Evolutionary conservation across 805 yeast genomes (phyloP).

Genomic region (Candida bentonensis): DNA sequence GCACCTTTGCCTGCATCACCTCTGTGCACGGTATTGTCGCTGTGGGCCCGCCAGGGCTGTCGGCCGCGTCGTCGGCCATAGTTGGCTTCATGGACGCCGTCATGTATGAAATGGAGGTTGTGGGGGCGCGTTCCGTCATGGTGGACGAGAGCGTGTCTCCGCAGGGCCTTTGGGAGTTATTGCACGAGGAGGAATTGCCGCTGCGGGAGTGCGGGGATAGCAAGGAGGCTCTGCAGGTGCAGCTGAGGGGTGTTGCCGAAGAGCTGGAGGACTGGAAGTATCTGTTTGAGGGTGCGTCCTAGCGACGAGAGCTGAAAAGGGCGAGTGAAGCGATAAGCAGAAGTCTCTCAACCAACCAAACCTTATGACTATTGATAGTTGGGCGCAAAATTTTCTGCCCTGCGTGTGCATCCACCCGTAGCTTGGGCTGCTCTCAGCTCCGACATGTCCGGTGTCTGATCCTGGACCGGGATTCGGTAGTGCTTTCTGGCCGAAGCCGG

Average conservation of each 20-base stretch:
- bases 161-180: slow-evolving; percentile 13
- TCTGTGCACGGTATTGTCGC: not conserved
- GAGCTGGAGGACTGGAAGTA: slow-evolving; percentile 26
- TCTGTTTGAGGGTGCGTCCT: slow-evolving; percentile 15
- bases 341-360: no score
- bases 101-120: slow-evolving; percentile 8
- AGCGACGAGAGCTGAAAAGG: no score
- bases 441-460: no score
- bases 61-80: not conserved
- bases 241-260: slow-evolving; percentile 18
- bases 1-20: slow-evolving; percentile 1
- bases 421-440: no score
- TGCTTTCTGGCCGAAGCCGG: no score
- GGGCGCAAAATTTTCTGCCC: no score
- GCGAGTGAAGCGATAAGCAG: no score
- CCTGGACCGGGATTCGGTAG: no score
- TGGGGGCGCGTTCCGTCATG: slow-evolving; percentile 12
- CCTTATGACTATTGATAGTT: no score
- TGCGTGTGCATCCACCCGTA: no score
- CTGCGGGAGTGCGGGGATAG: not conserved
- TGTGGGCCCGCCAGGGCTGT: not conserved
- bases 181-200: not conserved
- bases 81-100: slow-evolving; percentile 1
- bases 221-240: slow-evolving; percentile 15
- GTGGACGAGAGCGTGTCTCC: slow-evolving; percentile 17